Evolutionary conservation across 768 basidiomycete genomes (phyloP).

Genomic region (Tricholoma terreum): DNA sequence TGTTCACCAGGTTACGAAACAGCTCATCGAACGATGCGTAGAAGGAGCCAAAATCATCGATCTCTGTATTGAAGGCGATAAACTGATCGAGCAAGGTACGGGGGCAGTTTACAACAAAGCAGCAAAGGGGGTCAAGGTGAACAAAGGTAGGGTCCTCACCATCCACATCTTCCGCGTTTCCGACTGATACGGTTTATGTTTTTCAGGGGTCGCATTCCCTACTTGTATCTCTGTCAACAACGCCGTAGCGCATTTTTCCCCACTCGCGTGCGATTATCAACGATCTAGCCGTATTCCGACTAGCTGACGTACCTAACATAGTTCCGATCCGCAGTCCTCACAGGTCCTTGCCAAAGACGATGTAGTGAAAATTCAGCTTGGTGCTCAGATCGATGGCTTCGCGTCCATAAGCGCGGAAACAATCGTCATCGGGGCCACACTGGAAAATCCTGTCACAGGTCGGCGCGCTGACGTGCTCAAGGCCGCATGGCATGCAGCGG

Average conservation of each 20-base stretch:
- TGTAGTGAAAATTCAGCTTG: conserved; percentile 93
- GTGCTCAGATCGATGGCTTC: conserved; percentile 97
- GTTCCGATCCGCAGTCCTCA: conserved; percentile 70
- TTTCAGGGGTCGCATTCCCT: conserved; percentile 86
- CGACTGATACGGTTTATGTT: not conserved
- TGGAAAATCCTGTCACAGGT: conserved; percentile 74
- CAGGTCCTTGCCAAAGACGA: conserved; percentile 79
- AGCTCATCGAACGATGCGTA: conserved; percentile 69
- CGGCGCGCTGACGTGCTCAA: conserved; percentile 87
- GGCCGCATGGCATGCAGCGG: conserved; percentile 92
- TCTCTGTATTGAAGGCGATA: conserved; percentile 91
- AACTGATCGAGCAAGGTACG: conserved; percentile 84
- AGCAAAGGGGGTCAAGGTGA: conserved; percentile 83
- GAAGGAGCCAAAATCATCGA: conserved; percentile 89
- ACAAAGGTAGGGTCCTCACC: conserved; percentile 65
- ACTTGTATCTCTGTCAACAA: conserved; percentile 95
- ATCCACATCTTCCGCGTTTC: conserved; percentile 1
- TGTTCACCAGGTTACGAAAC: conserved; percentile 80
- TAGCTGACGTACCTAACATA: conserved; percentile 26
- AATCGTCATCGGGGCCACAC: conserved; percentile 78
- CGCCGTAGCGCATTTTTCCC: conserved; percentile 92
- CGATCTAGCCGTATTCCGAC: conserved; percentile 19
- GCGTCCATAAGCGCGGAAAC: conserved; percentile 94
- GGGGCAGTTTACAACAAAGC: conserved; percentile 86
- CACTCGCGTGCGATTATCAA: conserved; percentile 67